Evolutionary conservation across 106 monocot species (phyloP).

Genomic region (Phalaenopsis aphrodite): DNA sequence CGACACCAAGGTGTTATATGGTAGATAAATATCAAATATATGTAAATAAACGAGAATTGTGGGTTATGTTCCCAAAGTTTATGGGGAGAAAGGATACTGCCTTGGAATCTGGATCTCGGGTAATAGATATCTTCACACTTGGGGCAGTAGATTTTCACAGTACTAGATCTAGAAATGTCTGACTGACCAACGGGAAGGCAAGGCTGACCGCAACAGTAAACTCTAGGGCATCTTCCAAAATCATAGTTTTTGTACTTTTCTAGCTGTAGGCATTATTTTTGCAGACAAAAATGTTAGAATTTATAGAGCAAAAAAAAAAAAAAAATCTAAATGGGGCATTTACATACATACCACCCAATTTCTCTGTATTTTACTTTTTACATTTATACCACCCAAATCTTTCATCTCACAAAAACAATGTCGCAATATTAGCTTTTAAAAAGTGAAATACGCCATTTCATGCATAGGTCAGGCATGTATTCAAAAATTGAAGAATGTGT

Average conservation of each 20-base stretch:
- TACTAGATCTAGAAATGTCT: slow-evolving; percentile 22
- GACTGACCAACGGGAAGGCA: slow-evolving; percentile 25
- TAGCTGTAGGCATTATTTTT: slow-evolving; percentile 11
- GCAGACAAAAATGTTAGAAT: neutral
- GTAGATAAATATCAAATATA: no score
- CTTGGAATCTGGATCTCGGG: slow-evolving; percentile 29
- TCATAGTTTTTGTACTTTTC: slow-evolving; percentile 31
- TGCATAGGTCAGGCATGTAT: no score
- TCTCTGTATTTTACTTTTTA: no score
- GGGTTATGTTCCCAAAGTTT: neutral
- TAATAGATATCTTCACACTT: slow-evolving; percentile 31
- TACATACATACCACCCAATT: no score
- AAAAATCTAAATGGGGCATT: neutral
- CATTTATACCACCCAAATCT: no score
- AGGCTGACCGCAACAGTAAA: slow-evolving; percentile 25
- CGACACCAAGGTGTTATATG: no score
- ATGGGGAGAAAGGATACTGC: slow-evolving; percentile 26
- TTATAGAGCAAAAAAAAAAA: neutral
- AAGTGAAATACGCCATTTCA: no score
- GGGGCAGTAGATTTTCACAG: slow-evolving; percentile 28
- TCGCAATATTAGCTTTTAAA: no score
- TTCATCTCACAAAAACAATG: no score
- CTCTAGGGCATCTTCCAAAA: slow-evolving; percentile 30
- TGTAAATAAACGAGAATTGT: no score
- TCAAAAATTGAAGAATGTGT: no score